A percentile compares a stretch with the other conserved stretches of the same genome.
Evolutionary conservation across 2,329 filamentous ascomycete species (phyloP).

Genomic region (Cladosporium velox): DNA sequence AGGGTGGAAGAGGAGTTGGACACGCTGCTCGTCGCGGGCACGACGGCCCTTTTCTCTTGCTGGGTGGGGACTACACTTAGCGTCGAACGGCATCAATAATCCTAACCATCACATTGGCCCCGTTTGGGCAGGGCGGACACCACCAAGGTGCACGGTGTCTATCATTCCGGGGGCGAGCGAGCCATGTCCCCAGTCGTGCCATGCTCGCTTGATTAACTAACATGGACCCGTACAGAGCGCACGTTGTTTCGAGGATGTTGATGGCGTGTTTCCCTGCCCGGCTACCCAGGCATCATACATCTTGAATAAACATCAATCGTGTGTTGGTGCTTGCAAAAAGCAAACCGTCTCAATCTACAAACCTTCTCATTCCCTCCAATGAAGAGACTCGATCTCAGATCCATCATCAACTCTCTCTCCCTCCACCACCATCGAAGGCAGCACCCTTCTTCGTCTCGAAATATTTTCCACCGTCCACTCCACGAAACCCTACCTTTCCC

Average conservation of each 20-base stretch:
- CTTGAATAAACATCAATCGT: neutral
- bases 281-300: neutral
- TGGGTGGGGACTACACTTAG: slow-evolving; percentile 18
- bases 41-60: slow-evolving; percentile 20
- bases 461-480: slow-evolving; percentile 10
- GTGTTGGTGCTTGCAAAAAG: neutral
- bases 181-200: slow-evolving; percentile 20
- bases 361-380: neutral
- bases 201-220: slow-evolving; percentile 6
- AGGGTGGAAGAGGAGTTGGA: slow-evolving; percentile 10
- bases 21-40: slow-evolving; percentile 9
- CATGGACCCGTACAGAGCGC: neutral
- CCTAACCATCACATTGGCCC: slow-evolving; percentile 21
- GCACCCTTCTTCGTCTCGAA: neutral
- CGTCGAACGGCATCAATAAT: slow-evolving; percentile 22
- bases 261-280: neutral
- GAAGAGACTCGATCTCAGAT: neutral
- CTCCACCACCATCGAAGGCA: neutral
- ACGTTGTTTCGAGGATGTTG: slow-evolving; percentile 14
- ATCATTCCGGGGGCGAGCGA: slow-evolving; percentile 11
- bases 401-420: slow-evolving; percentile 1
- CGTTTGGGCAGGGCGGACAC: slow-evolving; percentile 8
- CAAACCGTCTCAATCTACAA: neutral
- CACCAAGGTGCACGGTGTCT: slow-evolving; percentile 12
- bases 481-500: slow-evolving; percentile 19